Base-by-base conservation (phyloP, 208 protist species). In the Crithidia acanthocephali region DNA sequence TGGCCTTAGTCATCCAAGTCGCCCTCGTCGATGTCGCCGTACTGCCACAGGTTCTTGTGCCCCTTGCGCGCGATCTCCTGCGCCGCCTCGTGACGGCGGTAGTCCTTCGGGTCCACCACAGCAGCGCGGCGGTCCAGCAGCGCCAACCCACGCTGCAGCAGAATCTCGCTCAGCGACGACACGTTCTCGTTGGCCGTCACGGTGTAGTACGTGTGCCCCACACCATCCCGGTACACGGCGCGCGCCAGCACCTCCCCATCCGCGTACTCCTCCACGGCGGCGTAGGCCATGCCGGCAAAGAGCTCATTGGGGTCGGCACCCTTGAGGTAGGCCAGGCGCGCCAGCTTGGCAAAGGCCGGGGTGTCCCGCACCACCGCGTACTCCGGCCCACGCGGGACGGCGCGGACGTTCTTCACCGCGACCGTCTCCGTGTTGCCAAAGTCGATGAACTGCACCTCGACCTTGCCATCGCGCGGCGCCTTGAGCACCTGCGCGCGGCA, bases 11-110 rank as follows among this genome's bases (percentile, higher is more conserved):
- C 25, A 61, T 83, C 78, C 33, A 87, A 80, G 44, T 90, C 87
- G 45, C 79, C 82, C 25, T 91, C 84, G 45, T 90, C 85, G 56
- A 93, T 81, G 40, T 97, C 92, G 35, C 92, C 92, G 81, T 93
- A 97, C 66, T 89, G 81, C 90, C 92, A 97, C 23, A 95, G 69
- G 18, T 80, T 84, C 64, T 90, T 91, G 81, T 93, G 92, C 2
- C 79, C 83, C 48, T 85, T 89, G n/a, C 89, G 89, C 0, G 92
- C 92, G 35, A 95, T 87, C 51, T 89, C 74, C 67, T 92, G 83
- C 30, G 92, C 92, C 0, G 84, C 85, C 52, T 87, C 79, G 68
- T 94, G 86, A 6, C 80, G 78, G 61, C 76, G 80, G 69, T 90
- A 94, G 27, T 84, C 79, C 22, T 45, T 67, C 6, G 80, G 59